phyloP scores from a whole-genome alignment of 1,284 basidiomycete genomes.

The Cutaneotrichosporon dermatis region DNA sequence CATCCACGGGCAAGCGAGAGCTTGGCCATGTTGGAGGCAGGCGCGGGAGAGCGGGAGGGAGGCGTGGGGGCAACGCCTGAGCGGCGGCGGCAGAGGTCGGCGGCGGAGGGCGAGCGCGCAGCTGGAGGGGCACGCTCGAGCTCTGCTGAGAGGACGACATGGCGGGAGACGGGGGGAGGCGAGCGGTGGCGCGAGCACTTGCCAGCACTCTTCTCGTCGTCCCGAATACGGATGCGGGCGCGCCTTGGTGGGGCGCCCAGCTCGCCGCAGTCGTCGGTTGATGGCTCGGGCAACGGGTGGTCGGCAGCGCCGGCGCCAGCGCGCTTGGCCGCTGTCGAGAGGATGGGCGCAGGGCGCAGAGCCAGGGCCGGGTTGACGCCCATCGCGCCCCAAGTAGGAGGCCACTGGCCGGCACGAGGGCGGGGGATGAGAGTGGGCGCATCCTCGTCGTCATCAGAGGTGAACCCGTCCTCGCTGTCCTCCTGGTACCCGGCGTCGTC shows the following conservation, averaged over 20 bases:
- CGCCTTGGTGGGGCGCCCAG: neutral
- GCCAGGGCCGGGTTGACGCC: constrained; percentile 2
- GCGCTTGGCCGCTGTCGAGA: neutral
- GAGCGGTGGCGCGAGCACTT: constrained; percentile 28
- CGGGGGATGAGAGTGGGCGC: constrained; percentile 2
- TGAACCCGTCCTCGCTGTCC: constrained; percentile 25
- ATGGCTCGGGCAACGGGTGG: neutral
- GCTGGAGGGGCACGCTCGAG: constrained; percentile 24
- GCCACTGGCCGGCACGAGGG: neutral
- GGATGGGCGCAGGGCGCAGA: constrained; percentile 4
- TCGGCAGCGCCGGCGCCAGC: neutral
- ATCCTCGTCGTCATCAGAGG: constrained; percentile 14
- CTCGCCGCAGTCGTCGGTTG: constrained; percentile 11
- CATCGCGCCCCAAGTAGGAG: neutral
- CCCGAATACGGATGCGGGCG: constrained; percentile 15
- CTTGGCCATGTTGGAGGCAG: too few relatives aligned
- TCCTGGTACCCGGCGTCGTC: constrained; percentile 21
- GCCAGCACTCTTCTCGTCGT: constrained; percentile 5
- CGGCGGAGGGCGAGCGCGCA: constrained; percentile 29
- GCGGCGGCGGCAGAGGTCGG: constrained; percentile 27
- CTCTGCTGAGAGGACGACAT: neutral
- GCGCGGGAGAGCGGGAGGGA: too few relatives aligned
- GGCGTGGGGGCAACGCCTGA: neutral
- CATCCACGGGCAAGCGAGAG: constrained; percentile 4
- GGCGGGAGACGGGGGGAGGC: constrained; percentile 24